Percentiles rank a stretch among this genome's conserved stretches.
Conservation (phyloP, 2,329 filamentous ascomycete genomes). For the Cercospora canescens region DNA sequence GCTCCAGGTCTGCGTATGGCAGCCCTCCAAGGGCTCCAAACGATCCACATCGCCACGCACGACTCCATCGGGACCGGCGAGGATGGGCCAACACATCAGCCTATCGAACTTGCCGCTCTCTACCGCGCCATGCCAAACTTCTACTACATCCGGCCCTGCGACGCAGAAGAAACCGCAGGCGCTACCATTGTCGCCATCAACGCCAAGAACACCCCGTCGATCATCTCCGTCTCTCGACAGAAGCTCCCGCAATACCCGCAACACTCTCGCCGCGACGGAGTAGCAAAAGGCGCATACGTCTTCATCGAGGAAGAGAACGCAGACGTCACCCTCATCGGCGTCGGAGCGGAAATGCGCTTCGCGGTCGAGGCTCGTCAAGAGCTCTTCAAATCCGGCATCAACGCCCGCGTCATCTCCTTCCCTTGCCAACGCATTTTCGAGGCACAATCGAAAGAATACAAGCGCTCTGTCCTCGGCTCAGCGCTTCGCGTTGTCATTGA, state of each 20-base stretch:
- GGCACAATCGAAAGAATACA: constrained; percentile 48
- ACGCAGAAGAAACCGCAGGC: constrained; percentile 42
- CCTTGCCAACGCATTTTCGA: constrained; percentile 55
- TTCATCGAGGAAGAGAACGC: constrained; percentile 40
- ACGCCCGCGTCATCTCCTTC: constrained; percentile 51
- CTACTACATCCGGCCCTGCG: constrained; percentile 40
- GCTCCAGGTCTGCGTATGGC: constrained; percentile 41
- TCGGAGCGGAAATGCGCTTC: constrained; percentile 53
- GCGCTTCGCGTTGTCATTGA: constrained; percentile 56
- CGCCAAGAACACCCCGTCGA: constrained; percentile 42
- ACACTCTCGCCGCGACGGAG: constrained; percentile 40
- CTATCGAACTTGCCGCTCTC: constrained; percentile 38
- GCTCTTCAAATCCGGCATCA: constrained; percentile 39
- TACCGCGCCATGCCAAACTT: constrained; percentile 42
- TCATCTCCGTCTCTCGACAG: constrained; percentile 49
- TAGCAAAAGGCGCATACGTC: constrained; percentile 45
- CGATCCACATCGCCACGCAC: constrained; percentile 42
- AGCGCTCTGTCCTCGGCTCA: constrained; percentile 46
- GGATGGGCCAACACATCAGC: constrained; percentile 42
- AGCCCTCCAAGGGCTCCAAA: constrained; percentile 38
- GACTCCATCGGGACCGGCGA: constrained; percentile 41
- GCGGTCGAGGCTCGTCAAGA: constrained; percentile 45
- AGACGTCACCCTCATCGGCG: constrained; percentile 50
- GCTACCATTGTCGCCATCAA: constrained; percentile 44
- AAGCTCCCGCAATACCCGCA: constrained; percentile 41